Evolutionary conservation across 345 rosid genomes (phyloP).

Genomic region (Moringa oleifera): DNA sequence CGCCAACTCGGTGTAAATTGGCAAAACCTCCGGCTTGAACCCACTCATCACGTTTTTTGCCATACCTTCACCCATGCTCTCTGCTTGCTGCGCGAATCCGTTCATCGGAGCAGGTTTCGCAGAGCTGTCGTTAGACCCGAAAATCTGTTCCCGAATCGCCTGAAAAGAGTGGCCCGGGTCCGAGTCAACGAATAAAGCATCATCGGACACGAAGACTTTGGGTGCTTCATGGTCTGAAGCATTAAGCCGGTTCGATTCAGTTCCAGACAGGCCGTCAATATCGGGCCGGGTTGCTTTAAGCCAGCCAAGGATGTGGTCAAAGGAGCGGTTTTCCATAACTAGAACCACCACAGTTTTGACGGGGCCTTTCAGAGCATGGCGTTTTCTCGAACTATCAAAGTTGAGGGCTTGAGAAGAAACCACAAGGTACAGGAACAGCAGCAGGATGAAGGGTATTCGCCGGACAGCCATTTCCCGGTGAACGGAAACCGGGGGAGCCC

Average conservation of each 20-base stretch:
- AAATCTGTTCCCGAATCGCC: constrained; percentile 92
- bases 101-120: constrained; percentile 66
- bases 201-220: constrained; percentile 56
- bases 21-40: constrained; percentile 61
- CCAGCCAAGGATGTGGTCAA: constrained; percentile 95
- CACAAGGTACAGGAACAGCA: constrained; percentile 42
- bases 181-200: constrained; percentile 76
- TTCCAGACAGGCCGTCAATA: constrained; percentile 74
- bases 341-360: constrained; percentile 85
- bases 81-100: constrained; percentile 89
- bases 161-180: constrained; percentile 99
- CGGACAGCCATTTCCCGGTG: constrained; percentile 40
- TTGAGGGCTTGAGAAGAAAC: constrained; percentile 51
- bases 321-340: constrained; percentile 98
- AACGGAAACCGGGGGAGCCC: constrained; percentile 4
- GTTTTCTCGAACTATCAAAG: constrained; percentile 20
- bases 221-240: constrained; percentile 55
- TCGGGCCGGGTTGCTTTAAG: constrained; percentile 85
- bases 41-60: constrained; percentile 79
- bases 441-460: constrained; percentile 22
- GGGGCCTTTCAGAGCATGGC: constrained; percentile 67
- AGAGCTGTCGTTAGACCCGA: constrained; percentile 60
- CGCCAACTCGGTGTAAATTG: constrained; percentile 73
- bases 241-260: constrained; percentile 58
- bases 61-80: constrained; percentile 57